These are phyloP conservation scores for Penicillium bovifimosum DNA, from an alignment of 495 filamentous ascomycete genomes.

Conservation along the genomic window DNA sequence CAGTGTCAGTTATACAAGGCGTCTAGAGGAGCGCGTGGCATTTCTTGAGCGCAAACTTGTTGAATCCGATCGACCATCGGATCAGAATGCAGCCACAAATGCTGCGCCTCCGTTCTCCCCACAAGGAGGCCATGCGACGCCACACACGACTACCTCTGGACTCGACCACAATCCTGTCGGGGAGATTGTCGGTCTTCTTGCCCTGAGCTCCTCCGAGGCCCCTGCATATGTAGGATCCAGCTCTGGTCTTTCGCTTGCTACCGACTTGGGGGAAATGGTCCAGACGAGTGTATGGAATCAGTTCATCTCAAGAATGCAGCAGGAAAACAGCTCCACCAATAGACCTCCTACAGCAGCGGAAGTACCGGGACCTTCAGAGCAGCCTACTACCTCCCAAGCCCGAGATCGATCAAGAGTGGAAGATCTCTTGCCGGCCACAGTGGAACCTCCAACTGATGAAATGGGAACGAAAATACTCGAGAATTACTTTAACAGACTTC, in stretches of 20 bases:
- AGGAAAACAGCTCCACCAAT: conserved; percentile 5
- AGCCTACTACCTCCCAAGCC: conserved; percentile 4
- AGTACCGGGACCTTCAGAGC: conserved; percentile 5
- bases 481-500: conserved; percentile 42
- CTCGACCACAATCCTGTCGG: conserved; percentile 42
- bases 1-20: conserved; percentile 38
- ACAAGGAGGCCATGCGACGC: conserved; percentile 22
- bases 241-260: conserved; percentile 45
- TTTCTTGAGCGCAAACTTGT: conserved; percentile 39
- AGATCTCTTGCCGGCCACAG: conserved; percentile 37
- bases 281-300: conserved; percentile 51
- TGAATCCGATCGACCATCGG: conserved; percentile 17
- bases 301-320: conserved; percentile 34
- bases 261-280: conserved; percentile 50
- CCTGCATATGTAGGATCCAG: conserved; percentile 50
- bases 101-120: conserved; percentile 21
- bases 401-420: conserved; percentile 29
- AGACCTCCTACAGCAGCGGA: background rate
- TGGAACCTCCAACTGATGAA: conserved; percentile 46
- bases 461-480: conserved; percentile 43
- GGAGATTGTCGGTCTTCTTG: conserved; percentile 48
- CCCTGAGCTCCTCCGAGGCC: conserved; percentile 43
- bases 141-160: conserved; percentile 19
- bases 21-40: conserved; percentile 43
- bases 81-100: conserved; percentile 10